phyloP scores from a whole-genome alignment of 129 eudicot genomes.

The Helianthus tuberosus region DNA sequence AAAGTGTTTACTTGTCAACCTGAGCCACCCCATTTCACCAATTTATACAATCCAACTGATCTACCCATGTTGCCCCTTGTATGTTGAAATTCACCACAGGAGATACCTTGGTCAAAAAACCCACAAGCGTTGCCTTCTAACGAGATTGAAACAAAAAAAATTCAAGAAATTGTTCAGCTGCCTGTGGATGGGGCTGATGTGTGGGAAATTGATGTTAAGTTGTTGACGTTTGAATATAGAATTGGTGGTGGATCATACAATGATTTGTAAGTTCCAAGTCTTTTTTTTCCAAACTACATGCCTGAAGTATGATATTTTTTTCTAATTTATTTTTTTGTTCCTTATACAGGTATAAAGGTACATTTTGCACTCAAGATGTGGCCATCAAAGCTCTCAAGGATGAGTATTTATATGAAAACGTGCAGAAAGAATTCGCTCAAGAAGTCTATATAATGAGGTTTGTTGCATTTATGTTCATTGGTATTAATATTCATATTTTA shows the following conservation, averaged over 20 bases:
- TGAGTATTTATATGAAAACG: constrained; percentile 59
- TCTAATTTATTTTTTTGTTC: neutral
- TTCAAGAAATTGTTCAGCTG: constrained; percentile 39
- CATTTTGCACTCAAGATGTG: constrained; percentile 76
- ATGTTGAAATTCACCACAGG: constrained; percentile 46
- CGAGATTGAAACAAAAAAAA: constrained; percentile 33
- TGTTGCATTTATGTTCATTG: constrained; percentile 14
- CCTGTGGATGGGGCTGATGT: constrained; percentile 71
- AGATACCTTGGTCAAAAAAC: constrained; percentile 48
- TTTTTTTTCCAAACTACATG: neutral
- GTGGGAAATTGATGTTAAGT: constrained; percentile 82
- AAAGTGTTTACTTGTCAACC: neutral
- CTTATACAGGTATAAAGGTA: constrained; percentile 74
- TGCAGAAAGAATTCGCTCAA: constrained; percentile 74
- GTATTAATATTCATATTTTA: too few species aligned
- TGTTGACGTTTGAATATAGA: constrained; percentile 61
- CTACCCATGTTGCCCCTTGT: constrained; percentile 6
- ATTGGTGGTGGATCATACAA: constrained; percentile 73
- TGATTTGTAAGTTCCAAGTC: constrained; percentile 61
- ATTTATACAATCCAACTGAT: neutral
- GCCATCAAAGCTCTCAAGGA: constrained; percentile 83
- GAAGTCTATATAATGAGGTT: constrained; percentile 90
- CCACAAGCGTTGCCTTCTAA: constrained; percentile 34
- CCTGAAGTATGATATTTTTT: constrained; percentile 4
- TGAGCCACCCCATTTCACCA: neutral